Conservation (phyloP, 139 green algal species). For the Haematococcus lacustris region DNA sequence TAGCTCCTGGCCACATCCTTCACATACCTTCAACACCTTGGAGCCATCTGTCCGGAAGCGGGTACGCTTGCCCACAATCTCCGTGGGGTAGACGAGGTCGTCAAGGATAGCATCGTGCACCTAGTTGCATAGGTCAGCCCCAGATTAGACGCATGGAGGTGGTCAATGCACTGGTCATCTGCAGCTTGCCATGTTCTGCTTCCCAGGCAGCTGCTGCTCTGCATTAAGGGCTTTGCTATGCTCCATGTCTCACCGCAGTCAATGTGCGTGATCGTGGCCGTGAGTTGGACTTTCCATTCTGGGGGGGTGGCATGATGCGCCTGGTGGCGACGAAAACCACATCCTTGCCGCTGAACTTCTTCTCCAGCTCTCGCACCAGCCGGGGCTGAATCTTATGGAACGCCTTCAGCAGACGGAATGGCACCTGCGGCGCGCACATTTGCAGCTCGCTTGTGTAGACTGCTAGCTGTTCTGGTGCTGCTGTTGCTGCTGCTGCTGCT, state of each 20-base stretch:
- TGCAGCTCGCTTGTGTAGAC: no score
- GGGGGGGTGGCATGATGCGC: conserved; percentile 81
- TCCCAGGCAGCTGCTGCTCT: no score
- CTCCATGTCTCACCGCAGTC: conserved; percentile 70
- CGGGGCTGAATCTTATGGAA: conserved; percentile 98
- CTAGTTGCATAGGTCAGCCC: no score
- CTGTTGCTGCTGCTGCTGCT: no score
- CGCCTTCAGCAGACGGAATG: conserved; percentile 91
- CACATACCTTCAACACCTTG: conserved; percentile 76
- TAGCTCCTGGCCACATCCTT: no score
- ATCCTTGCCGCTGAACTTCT: conserved; percentile 99
- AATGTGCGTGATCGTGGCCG: conserved; percentile 88
- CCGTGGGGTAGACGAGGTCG: conserved; percentile 96
- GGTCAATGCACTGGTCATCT: no score
- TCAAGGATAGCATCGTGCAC: conserved; percentile 88
- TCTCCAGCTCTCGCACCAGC: conserved; percentile 99
- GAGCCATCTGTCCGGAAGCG: conserved; percentile 89
- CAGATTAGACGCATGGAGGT: no score
- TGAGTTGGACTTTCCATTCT: conserved; percentile 50
- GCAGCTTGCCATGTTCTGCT: no score
- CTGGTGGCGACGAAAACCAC: conserved; percentile 94
- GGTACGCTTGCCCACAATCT: conserved; percentile 98
- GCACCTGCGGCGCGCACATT: conserved; percentile 62
- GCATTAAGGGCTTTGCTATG: no score
- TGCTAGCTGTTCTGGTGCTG: no score